Evolutionary conservation across 2,329 filamentous ascomycete species (phyloP).

Genomic region (Alternaria incomplexa): DNA sequence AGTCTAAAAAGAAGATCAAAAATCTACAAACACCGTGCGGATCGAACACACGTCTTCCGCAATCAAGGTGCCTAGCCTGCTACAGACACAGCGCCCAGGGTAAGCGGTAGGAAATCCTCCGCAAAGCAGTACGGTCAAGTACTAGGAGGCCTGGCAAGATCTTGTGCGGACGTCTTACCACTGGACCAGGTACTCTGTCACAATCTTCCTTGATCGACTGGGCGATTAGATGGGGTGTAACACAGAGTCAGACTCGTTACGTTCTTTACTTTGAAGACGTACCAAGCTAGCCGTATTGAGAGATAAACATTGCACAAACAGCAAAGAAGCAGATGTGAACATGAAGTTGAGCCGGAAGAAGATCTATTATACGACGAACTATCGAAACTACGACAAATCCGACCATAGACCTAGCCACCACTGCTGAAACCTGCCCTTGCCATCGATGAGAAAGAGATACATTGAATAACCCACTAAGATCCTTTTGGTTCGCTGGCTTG

Average conservation of each 20-base stretch:
- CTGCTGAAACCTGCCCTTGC: slow-evolving; percentile 28
- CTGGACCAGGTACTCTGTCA: neutral
- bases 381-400: slow-evolving; percentile 36
- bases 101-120: neutral
- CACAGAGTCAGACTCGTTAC: neutral
- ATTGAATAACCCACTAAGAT: slow-evolving; percentile 34
- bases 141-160: neutral
- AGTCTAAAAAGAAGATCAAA: neutral
- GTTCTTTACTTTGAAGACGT: neutral
- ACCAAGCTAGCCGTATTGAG: neutral
- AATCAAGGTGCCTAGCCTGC: neutral
- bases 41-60: neutral
- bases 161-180: neutral
- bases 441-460: slow-evolving; percentile 36
- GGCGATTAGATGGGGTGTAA: neutral
- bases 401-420: slow-evolving; percentile 25
- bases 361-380: slow-evolving; percentile 33
- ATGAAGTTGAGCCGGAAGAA: slow-evolving; percentile 12
- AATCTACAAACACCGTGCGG: neutral
- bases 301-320: neutral
- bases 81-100: neutral
- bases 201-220: neutral
- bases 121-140: neutral
- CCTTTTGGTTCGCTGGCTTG: slow-evolving; percentile 14
- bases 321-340: neutral